phyloP scores from a whole-genome alignment of 73 alveolate genomes.

The Uronychia setigera region DNA sequence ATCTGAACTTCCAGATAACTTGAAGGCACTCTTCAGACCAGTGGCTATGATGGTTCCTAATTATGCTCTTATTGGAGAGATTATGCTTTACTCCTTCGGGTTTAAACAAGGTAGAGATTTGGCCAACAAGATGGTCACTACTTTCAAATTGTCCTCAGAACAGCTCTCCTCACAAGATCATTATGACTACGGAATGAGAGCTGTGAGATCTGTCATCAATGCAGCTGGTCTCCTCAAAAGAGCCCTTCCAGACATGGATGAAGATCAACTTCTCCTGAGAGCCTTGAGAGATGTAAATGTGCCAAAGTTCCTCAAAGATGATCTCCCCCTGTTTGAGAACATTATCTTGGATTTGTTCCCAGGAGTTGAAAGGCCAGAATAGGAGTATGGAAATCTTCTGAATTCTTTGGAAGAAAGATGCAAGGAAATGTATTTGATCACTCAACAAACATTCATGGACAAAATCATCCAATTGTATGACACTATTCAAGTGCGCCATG shows the following conservation, averaged over 20 bases:
- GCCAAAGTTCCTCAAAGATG: conserved; percentile 93
- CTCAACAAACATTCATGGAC: conserved; percentile 92
- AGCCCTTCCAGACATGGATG: conserved; percentile 94
- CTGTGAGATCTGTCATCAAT: conserved; percentile 99
- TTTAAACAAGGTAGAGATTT: conserved; percentile 95
- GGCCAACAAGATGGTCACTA: conserved; percentile 99
- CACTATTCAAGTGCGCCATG: conserved; percentile 99
- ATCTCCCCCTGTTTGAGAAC: conserved; percentile 84
- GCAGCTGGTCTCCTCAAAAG: conserved; percentile 97
- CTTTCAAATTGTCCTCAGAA: conserved; percentile 99
- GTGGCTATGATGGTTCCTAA: conserved; percentile 99
- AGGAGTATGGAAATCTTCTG: conserved; percentile 87
- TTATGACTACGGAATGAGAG: conserved; percentile 99
- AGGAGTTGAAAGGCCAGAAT: conserved; percentile 88
- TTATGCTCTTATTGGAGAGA: conserved; percentile 99
- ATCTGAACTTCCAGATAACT: conserved; percentile 97
- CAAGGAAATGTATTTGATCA: conserved; percentile 85
- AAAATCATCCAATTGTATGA: conserved; percentile 98
- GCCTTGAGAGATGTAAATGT: conserved; percentile 98
- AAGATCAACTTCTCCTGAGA: conserved; percentile 92
- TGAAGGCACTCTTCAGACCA: conserved; percentile 95
- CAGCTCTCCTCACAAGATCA: conserved; percentile 97
- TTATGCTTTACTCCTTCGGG: conserved; percentile 99
- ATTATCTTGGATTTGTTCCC: conserved; percentile 90
- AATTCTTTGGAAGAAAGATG: conserved; percentile 74